Base-by-base conservation (phyloP, 225 moss, liverwort and hornwort species). In the Pleurozium schreberi region DNA sequence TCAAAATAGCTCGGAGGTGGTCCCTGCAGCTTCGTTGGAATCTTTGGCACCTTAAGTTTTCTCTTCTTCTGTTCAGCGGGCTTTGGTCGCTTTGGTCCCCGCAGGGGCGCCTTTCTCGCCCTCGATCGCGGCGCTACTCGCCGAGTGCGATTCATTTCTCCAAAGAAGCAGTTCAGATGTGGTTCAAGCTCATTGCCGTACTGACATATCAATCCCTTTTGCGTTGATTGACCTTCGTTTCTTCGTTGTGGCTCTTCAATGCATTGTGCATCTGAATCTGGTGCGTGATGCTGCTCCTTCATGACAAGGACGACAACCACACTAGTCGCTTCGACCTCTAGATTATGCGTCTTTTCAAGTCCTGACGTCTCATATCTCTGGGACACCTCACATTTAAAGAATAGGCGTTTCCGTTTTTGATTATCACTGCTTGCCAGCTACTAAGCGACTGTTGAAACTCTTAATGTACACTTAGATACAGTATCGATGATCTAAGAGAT, bases 351-450 rank as follows among this genome's bases (percentile, higher is more conserved):
- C 93, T 75, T 86, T 93, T 93, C 91, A 90, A 91, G 80, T 86
- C 86, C 62, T 73, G 88, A 80, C 93, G 86, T 86, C 88, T 90
- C 89, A 86, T 90, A 93, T 93, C 93, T 93, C 88, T 86, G 40
- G 74, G 67, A 60, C 87, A 76, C 52, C 79, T 87, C 64, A 47
- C 80, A 74, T 83, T 26, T 62, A 40, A 60, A 73, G 83, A 76
- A 13, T 66, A 42, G 84, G 47, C 79, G 73, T 71, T 84, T 84
- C 77, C 45, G 63, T 49, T 69, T 89, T 71, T 59, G 25, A 64
- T 58, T 38, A 83, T 65, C 57, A 74, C 43, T 65, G n/a, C 36
- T 58, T 43, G 67, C 31, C 71, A 86, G 73, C 67, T 76, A 68
- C 62, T 84, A 83, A 53, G 87, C 42, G 84, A 62, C 61, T 73